Evolutionary conservation across 2,329 filamentous ascomycete genomes (phyloP).

Genomic region (Ophiostoma tasmaniense): DNA sequence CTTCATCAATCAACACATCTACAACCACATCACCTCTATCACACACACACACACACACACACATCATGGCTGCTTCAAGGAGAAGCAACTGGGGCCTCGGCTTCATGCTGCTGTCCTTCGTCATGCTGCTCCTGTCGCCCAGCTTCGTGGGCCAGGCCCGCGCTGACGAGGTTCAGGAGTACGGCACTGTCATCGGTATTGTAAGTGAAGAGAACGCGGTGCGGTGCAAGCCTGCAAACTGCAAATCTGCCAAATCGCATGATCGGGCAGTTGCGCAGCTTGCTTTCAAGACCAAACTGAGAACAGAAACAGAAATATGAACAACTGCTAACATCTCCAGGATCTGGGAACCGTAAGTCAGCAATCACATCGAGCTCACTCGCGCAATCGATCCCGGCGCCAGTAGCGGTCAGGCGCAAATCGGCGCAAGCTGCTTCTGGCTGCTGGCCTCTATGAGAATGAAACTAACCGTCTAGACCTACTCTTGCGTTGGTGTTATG

Average conservation of each 20-base stretch:
- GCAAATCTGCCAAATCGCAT: neutral
- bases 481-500: slow-evolving; percentile 90
- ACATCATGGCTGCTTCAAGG: slow-evolving; percentile 20
- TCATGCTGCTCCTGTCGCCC: slow-evolving; percentile 79
- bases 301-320: neutral
- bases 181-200: slow-evolving; percentile 90
- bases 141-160: slow-evolving; percentile 72
- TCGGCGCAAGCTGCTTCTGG: neutral
- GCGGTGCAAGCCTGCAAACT: neutral
- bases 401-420: neutral
- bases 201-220: slow-evolving; percentile 32
- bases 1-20: neutral
- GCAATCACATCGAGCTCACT: neutral
- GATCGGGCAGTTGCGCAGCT: neutral
- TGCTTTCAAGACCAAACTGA: neutral
- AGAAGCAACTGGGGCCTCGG: slow-evolving; percentile 40
- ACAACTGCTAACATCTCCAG: slow-evolving; percentile 20
- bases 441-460: neutral
- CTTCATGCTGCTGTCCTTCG: slow-evolving; percentile 87
- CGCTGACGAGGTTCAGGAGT: slow-evolving; percentile 65
- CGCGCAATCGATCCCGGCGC: neutral
- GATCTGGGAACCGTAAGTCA: slow-evolving; percentile 10
- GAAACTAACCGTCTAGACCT: slow-evolving; percentile 40
- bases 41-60: slow-evolving; percentile 12
- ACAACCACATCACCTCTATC: neutral